Conservation (phyloP, 1,139 yeast genomes). For the Candida mesenterica region DNA sequence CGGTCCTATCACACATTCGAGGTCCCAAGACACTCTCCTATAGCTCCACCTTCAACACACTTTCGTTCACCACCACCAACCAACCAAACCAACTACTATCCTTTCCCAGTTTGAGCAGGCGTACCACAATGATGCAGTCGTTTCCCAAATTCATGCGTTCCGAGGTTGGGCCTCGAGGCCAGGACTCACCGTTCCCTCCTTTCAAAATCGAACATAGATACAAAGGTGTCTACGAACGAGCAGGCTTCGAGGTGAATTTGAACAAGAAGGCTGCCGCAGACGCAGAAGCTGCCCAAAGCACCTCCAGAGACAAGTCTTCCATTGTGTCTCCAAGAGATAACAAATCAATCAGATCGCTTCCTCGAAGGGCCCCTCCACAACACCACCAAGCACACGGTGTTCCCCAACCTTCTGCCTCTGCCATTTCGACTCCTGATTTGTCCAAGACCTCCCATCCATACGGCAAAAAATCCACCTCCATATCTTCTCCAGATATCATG, state of each 20-base stretch:
- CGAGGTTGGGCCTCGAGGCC: conserved; percentile 32
- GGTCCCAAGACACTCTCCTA: too few relatives aligned
- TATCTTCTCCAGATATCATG: not conserved
- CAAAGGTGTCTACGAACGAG: conserved; percentile 62
- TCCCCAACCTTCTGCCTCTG: too few relatives aligned
- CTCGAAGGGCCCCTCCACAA: not conserved
- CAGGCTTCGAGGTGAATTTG: conserved; percentile 58
- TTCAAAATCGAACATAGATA: conserved; percentile 54
- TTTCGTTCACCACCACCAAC: not conserved
- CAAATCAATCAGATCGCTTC: conserved; percentile 11
- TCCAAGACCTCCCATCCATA: not conserved
- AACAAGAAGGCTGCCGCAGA: conserved; percentile 1
- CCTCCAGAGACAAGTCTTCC: not conserved
- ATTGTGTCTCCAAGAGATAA: conserved; percentile 11
- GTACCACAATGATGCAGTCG: conserved; percentile 15
- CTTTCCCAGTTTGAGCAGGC: not conserved
- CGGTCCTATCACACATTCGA: too few relatives aligned
- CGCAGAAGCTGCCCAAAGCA: not conserved
- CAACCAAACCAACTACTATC: not conserved
- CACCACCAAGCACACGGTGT: too few relatives aligned
- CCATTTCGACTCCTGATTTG: conserved; percentile 8
- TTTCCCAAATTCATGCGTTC: conserved; percentile 30
- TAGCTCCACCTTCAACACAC: too few relatives aligned
- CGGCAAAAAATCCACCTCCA: not conserved
- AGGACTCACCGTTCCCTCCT: conserved; percentile 57